Base-by-base conservation (phyloP, 176 grass and related monocot species). In the Phragmites australis region DNA sequence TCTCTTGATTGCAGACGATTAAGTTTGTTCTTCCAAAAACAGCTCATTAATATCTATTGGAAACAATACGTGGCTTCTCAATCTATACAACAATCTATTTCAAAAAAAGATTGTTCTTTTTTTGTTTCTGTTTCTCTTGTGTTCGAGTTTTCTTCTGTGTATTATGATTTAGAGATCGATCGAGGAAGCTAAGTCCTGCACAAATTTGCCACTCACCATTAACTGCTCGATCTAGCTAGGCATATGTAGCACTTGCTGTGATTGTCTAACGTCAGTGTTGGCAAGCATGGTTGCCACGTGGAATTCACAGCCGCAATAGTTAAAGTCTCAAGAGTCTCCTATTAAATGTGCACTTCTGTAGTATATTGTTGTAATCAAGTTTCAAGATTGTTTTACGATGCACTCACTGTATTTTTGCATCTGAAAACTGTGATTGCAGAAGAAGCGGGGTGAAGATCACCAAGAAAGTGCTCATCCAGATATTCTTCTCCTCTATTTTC, bases 401-500 rank as follows among this genome's bases (percentile, higher is more conserved):
- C 8, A 65, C 62, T 65, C 11, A 65, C 62, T 5, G 34, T 37
- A 3, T 15, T 30, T 63, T 40, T 39, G 30, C 12, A 0, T 40
- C 31, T 13, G 5, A 21, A 53, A 52, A 19, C 10, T 22, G 30
- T 6, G 53, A 14, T 29, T 88, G 78, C 87, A 96, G 90, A 59
- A 77, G 81, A 50, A 88, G 84, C 49, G 39, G 85, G 13, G 77
- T 60, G 79, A 61, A 31, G 26, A 70, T 96, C 55, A 90, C 85
- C 22, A 87, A 84, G 71, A 92, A 88, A 83, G 76, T 90, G 23
- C 52, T 96, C 18, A 32, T 86, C 56, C 90, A 96, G 81, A 87
- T 96, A 56, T 92, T 96, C 65, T 29, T 96, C 16, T 88, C 87
- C 58, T 96, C 93, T 50, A 88, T 96, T 63, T 96, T 92, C 80